Percentiles rank a stretch among this genome's conserved stretches.
These are phyloP conservation scores for Leccinum aurantiacum DNA, from an alignment of 768 basidiomycete genomes.

Conservation along the genomic window DNA sequence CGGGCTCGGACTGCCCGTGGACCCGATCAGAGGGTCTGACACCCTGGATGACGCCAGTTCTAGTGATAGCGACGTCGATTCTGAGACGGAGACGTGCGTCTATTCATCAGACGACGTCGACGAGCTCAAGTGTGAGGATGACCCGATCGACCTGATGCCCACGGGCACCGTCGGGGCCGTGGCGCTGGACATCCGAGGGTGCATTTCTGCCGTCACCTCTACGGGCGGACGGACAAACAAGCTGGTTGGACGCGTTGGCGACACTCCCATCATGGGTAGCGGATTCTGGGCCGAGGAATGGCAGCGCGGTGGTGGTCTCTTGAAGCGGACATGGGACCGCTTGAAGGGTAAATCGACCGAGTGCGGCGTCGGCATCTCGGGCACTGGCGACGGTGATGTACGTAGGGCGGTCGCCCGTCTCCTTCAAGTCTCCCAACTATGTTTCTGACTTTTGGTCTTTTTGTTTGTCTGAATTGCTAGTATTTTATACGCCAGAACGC, in stretches of 20 bases:
- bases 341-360: conserved; percentile 34
- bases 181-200: conserved; percentile 71
- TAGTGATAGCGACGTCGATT: conserved; percentile 3
- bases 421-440: background rate
- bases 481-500: conserved; percentile 75
- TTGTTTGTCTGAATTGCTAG: conserved; percentile 35
- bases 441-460: background rate
- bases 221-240: conserved; percentile 87
- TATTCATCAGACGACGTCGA: conserved; percentile 13
- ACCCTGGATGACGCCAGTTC: conserved; percentile 2
- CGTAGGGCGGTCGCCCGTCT: conserved; percentile 40
- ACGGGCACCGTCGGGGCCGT: conserved; percentile 86
- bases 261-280: conserved; percentile 74
- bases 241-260: conserved; percentile 78
- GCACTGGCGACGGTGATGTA: conserved; percentile 89
- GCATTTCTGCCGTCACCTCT: conserved; percentile 71
- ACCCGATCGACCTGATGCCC: conserved; percentile 57
- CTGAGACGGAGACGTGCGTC: conserved; percentile 18
- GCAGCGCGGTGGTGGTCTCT: conserved; percentile 37
- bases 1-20: conserved; percentile 72
- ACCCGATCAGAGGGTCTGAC: conserved; percentile 44
- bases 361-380: conserved; percentile 67
- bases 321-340: conserved; percentile 41
- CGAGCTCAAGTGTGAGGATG: conserved; percentile 4
- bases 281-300: conserved; percentile 89